These are phyloP conservation scores for Trichoderma semiorbis DNA, from an alignment of 2,329 filamentous ascomycete genomes.

Conservation along the genomic window DNA sequence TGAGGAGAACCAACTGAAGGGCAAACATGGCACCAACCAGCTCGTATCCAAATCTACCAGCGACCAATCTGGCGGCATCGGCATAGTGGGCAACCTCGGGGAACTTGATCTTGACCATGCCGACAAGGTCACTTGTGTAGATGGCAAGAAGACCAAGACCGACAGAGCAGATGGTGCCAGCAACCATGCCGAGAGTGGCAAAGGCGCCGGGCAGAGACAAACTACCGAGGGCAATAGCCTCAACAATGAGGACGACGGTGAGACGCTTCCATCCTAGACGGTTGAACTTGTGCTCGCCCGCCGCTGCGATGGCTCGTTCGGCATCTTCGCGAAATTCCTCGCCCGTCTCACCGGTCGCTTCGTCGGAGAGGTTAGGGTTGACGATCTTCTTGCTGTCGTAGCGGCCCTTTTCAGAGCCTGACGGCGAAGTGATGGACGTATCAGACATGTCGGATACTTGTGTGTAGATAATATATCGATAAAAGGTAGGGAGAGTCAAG, in stretches of 20 bases:
- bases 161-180: constrained; percentile 42
- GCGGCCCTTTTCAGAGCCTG: constrained; percentile 12
- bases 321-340: constrained; percentile 46
- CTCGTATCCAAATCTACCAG: constrained; percentile 59
- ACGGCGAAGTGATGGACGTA: constrained; percentile 14
- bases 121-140: constrained; percentile 46
- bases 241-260: constrained; percentile 53
- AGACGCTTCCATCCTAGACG: constrained; percentile 56
- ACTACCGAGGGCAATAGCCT: constrained; percentile 53
- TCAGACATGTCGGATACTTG: constrained; percentile 13
- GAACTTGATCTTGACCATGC: constrained; percentile 46
- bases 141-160: constrained; percentile 45
- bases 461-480: neutral
- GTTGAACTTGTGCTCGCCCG: constrained; percentile 48
- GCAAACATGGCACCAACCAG: constrained; percentile 59
- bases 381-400: constrained; percentile 20
- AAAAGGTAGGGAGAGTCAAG: neutral
- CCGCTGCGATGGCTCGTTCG: constrained; percentile 45
- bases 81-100: constrained; percentile 64
- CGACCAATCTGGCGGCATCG: constrained; percentile 62
- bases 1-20: constrained; percentile 65
- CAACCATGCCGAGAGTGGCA: constrained; percentile 52
- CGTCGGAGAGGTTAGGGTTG: constrained; percentile 22
- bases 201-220: constrained; percentile 51
- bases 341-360: constrained; percentile 33